Conservation (phyloP, 257 asterid species). For the Solanum microdontum region DNA sequence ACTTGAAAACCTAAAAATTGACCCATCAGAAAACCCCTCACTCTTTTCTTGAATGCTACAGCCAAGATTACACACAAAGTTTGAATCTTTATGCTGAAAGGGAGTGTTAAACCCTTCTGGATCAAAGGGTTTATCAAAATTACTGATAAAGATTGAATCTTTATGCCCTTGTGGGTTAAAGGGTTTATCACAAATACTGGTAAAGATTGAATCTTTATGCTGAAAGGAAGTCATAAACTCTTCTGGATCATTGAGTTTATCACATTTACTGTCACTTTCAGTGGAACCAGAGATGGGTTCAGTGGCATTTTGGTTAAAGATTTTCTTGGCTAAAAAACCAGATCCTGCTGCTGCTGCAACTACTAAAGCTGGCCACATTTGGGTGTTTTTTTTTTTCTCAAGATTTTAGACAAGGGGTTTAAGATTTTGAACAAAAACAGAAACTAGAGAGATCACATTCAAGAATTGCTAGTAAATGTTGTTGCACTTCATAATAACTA, state of each 20-base stretch:
- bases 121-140: background rate
- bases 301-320: slow-evolving; percentile 20
- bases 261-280: background rate
- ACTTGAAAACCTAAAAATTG: slow-evolving; percentile 58
- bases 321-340: slow-evolving; percentile 61
- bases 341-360: slow-evolving; percentile 81
- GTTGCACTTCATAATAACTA: background rate
- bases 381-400: background rate
- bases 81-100: slow-evolving; percentile 10
- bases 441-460: background rate
- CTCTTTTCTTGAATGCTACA: background rate
- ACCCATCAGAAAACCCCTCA: slow-evolving; percentile 10
- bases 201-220: slow-evolving; percentile 4
- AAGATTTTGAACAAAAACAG: background rate
- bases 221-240: background rate
- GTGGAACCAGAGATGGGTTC: slow-evolving; percentile 8
- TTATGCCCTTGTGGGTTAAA: background rate
- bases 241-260: background rate
- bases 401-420: background rate
- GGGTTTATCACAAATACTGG: background rate
- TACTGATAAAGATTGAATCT: background rate
- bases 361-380: slow-evolving; percentile 63
- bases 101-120: background rate
- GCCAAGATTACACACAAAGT: background rate
- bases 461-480: background rate